A percentile compares a stretch with the other conserved stretches of the same genome.
These are phyloP conservation scores for Penicillium sp. DNA, from an alignment of 2,329 filamentous ascomycete species.

Conservation along the genomic window DNA sequence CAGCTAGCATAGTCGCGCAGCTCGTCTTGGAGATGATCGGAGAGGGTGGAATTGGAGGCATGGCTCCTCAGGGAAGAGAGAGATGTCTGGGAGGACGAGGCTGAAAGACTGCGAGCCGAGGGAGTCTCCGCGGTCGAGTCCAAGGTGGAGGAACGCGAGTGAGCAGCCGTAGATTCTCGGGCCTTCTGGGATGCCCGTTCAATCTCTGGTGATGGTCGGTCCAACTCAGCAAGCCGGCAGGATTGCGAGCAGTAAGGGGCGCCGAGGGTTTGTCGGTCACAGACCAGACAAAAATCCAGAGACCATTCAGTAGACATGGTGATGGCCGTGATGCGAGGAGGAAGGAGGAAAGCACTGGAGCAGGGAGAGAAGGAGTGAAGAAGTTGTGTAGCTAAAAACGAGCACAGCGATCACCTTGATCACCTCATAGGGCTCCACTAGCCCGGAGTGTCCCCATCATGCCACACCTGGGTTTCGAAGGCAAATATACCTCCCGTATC, in stretches of 20 bases:
- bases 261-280: slow-evolving; percentile 80
- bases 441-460: slow-evolving; percentile 8
- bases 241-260: slow-evolving; percentile 89
- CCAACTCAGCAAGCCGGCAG: slow-evolving; percentile 83
- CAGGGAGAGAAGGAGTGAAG: neutral
- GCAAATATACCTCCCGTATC: too few species aligned
- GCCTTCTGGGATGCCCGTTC: too few species aligned
- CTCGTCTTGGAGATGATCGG: slow-evolving; percentile 73
- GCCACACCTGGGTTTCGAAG: slow-evolving; percentile 9
- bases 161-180: slow-evolving; percentile 7
- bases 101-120: slow-evolving; percentile 30
- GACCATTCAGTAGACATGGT: slow-evolving; percentile 61
- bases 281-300: slow-evolving; percentile 89
- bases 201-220: slow-evolving; percentile 60
- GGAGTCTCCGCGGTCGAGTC: slow-evolving; percentile 20
- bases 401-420: slow-evolving; percentile 4
- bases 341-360: neutral
- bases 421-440: slow-evolving; percentile 8
- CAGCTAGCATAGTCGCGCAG: slow-evolving; percentile 81
- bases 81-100: slow-evolving; percentile 80
- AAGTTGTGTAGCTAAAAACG: neutral
- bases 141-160: slow-evolving; percentile 17
- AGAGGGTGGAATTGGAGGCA: slow-evolving; percentile 57
- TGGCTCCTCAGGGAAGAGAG: slow-evolving; percentile 73
- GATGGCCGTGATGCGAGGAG: neutral